A percentile compares a stretch with the other conserved stretches of the same genome.
Evolutionary conservation across 2,329 filamentous ascomycete species (phyloP).

Genomic region (Colletotrichum sp.): DNA sequence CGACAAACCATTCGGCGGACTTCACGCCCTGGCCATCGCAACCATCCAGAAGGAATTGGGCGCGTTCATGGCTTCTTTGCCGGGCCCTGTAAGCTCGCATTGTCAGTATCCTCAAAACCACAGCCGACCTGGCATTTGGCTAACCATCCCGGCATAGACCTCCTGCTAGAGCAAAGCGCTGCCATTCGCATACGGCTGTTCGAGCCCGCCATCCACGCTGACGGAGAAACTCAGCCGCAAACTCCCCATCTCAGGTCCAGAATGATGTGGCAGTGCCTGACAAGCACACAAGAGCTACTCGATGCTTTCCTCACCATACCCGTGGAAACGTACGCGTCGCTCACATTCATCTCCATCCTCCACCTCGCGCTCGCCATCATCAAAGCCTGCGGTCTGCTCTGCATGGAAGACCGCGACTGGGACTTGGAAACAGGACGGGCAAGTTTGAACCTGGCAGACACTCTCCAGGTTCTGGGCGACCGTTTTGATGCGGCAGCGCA

Average conservation of each 20-base stretch:
- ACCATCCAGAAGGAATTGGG: neutral
- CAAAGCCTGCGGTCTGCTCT: neutral
- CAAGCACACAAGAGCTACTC: neutral
- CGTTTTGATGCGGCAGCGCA: too few relatives aligned
- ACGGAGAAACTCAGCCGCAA: too few relatives aligned
- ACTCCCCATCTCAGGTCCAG: too few relatives aligned
- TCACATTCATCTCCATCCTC: neutral
- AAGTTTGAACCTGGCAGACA: neutral
- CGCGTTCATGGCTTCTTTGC: neutral
- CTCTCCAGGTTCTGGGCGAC: neutral
- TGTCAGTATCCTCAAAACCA: too few relatives aligned
- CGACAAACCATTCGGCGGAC: neutral
- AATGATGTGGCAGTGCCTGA: neutral
- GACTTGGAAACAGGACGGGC: neutral
- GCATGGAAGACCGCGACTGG: neutral
- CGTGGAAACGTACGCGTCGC: neutral
- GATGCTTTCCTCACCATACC: rapidly evolving
- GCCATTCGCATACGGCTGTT: neutral
- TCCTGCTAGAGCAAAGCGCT: neutral
- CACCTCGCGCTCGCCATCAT: neutral
- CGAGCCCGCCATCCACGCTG: neutral
- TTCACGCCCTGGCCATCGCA: neutral
- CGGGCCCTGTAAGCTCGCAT: too few relatives aligned
- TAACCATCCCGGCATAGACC: too few relatives aligned
- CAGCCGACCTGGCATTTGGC: too few relatives aligned